These are phyloP conservation scores for Aspergillus sclerotiicarbonarius DNA, from an alignment of 495 filamentous ascomycete species.

Conservation along the genomic window DNA sequence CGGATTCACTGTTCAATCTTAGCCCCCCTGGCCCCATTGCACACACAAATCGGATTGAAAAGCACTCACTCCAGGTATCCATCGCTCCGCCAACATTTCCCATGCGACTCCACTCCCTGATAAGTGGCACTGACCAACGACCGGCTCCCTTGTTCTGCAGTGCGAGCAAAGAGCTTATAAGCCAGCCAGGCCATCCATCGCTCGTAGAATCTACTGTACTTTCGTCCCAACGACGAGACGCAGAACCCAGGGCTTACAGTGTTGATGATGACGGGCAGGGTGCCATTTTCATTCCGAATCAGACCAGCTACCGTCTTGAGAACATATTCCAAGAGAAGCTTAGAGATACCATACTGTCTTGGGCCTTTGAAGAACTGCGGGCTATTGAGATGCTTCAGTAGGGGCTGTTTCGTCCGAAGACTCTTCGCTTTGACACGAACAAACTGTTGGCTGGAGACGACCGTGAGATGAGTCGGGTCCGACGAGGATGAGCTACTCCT, in stretches of 20 bases:
- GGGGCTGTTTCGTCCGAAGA: conserved; percentile 28
- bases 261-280: conserved; percentile 43
- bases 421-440: conserved; percentile 34
- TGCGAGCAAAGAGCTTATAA: conserved; percentile 44
- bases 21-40: not conserved
- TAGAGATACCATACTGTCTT: conserved; percentile 46
- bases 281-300: conserved; percentile 33
- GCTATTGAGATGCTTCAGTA: conserved; percentile 38
- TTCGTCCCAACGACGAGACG: conserved; percentile 36
- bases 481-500: conserved; percentile 23
- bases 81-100: conserved; percentile 50
- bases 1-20: conserved; percentile 33
- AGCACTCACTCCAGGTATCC: conserved; percentile 42
- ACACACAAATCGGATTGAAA: not conserved
- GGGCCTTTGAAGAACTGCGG: conserved; percentile 26
- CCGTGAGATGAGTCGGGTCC: conserved; percentile 33
- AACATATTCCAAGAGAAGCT: conserved; percentile 48
- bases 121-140: conserved; percentile 50
- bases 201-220: conserved; percentile 40
- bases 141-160: conserved; percentile 49
- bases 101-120: conserved; percentile 49
- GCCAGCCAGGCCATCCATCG: conserved; percentile 35
- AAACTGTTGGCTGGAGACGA: conserved; percentile 45
- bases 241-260: conserved; percentile 47
- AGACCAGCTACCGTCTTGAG: conserved; percentile 35